Base-by-base conservation (phyloP, 2,329 filamentous ascomycete genomes). In the Beauveria brongniartii region DNA sequence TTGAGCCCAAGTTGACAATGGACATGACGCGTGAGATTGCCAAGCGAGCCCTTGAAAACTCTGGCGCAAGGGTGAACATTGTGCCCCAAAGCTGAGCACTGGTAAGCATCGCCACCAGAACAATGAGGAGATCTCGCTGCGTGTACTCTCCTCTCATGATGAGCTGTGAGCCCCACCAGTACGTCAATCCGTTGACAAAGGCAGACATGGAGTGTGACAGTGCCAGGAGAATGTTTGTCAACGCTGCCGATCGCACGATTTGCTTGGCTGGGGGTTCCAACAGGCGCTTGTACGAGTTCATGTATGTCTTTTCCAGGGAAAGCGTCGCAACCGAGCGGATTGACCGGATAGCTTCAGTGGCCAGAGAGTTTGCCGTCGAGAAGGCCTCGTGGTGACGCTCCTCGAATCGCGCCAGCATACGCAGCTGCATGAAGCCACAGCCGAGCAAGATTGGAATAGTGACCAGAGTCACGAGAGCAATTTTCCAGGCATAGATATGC, bases 401-500 rank as follows among this genome's bases (percentile, higher is more conserved):
- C 61, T 82, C 78, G 6, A 77, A 77, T 14, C 75, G 70, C 0
- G 75, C 75, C 8, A 83, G 76, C 3, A 79, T 74, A 3, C 74
- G 74, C 8, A 84, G 72, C 57, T 80, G 76, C 80, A 84, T 81
- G 61, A 81, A 73, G 3, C 82, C 82, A 8, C 80, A 75, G 7
- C 78, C 80, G 0, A 85, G 71, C 0, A 84, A 72, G 20, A 84
- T 65, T 0, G 82, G 82, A 0, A 85, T 78, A 20, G 78, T 71
- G 0, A 80, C 75, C 3, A 85, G 68, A 55, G 79, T 80, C 3
- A 85, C 82, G 5, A 86, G 64, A 0, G 82, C 81, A 51, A 85
- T 82, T 64, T 78, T 81, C 83, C 83, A 86, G 4, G 82, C 82
- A 57, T 85, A 75, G 34, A 81, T 77, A 61, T 82, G 80, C 0